phyloP scores from a whole-genome alignment of 2,329 filamentous ascomycete genomes.

The Botrytis medusae region DNA sequence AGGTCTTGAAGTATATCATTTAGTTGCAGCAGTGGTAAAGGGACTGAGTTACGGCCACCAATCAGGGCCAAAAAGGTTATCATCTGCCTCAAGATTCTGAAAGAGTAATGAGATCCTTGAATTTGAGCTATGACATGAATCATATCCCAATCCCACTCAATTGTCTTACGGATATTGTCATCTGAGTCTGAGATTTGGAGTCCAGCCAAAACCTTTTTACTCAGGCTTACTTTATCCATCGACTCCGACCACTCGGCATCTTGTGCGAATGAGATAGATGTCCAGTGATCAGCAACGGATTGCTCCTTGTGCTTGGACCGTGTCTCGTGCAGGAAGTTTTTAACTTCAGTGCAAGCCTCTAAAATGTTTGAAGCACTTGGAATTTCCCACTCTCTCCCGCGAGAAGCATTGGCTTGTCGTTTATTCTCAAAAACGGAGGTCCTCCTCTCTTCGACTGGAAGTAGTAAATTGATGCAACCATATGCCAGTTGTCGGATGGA shows the following conservation, averaged over 20 bases:
- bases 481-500: conserved; percentile 55
- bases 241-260: conserved; percentile 36
- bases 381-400: conserved; percentile 35
- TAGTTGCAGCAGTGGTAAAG: conserved; percentile 24
- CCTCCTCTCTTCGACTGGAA: conserved; percentile 30
- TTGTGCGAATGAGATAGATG: conserved; percentile 34
- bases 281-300: conserved; percentile 31
- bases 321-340: conserved; percentile 26
- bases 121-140: conserved; percentile 39
- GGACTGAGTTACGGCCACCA: conserved; percentile 5
- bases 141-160: conserved; percentile 36
- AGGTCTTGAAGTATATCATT: conserved; percentile 29
- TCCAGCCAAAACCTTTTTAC: conserved; percentile 11
- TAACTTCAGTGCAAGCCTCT: conserved; percentile 31
- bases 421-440: conserved; percentile 36
- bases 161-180: background rate
- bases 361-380: conserved; percentile 31
- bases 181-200: background rate
- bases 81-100: conserved; percentile 39
- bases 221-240: conserved; percentile 29
- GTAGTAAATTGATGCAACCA: conserved; percentile 47
- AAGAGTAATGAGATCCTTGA: conserved; percentile 39
- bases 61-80: conserved; percentile 27
- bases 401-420: conserved; percentile 33
- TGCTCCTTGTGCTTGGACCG: conserved; percentile 25